Base-by-base conservation (phyloP, 352 stramenopile genomes). In the Phytophthora constricta region DNA sequence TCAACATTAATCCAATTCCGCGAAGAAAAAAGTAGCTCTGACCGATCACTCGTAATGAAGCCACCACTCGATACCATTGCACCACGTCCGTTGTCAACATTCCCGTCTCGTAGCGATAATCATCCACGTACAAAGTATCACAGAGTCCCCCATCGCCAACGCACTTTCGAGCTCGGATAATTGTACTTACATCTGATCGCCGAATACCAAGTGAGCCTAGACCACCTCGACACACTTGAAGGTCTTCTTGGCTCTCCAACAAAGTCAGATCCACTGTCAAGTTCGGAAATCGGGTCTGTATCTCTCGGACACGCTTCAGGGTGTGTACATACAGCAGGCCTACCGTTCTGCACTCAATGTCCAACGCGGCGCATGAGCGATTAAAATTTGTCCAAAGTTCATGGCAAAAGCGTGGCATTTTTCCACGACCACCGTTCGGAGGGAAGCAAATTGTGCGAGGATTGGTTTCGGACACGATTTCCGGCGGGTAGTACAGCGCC, bases 11-110 rank as follows among this genome's bases (percentile, higher is more conserved):
- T 5, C 31, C 14, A 3, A 68, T 5, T 0, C 73, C 33, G 0
- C 75, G 63, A 9, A 80, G 5, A 19, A 60, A 70, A 28, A 66
- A 60, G 58, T 83, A 83, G 0, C 22, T n/a, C 28, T 83, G 75
- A 4, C 71, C 71, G 20, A 67, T 59, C 13, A 51, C 17, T 0
- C 72, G 57, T 2, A 80, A 25, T 0, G 10, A 19, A 11, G 59
- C 58, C 1, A 78, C 57, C 13, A 71, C 17, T 17, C n/a, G 13
- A 51, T 61, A 74, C 70, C 64, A 78, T 19, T 64, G 27, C 26
- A 34, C 16, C 25, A 54, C 37, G 54, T 70, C 47, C 10, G 61
- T 62, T 16, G 54, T 49, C 14, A 81, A 2, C 0, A 60, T 11
- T 0, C 20, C 66, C 10, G 34, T 27, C 46, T 78, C 66, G 43